Base-by-base conservation (phyloP, 352 stramenopile genomes). In the Phytophthora hybrid region DNA sequence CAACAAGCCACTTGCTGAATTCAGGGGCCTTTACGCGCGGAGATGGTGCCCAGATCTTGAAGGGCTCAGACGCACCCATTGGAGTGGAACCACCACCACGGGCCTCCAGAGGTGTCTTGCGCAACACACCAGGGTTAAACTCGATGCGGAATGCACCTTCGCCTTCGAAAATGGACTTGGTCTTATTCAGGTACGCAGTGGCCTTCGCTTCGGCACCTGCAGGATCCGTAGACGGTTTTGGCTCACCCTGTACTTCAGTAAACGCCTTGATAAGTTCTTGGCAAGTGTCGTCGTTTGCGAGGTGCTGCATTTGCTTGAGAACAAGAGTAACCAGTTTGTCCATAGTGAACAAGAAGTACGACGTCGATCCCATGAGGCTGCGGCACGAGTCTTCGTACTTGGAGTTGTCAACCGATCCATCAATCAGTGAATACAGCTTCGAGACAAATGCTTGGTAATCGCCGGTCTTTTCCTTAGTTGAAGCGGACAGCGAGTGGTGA, bases 301-400 rank as follows among this genome's bases (percentile, higher is more conserved):
- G 52, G 61, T 93, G 82, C 73, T 97, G 91, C 86, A 97, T 93
- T 63, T 98, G 92, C 79, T 97, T 97, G 41, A 96, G 82, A 52
- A 97, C 80, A 13, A 87, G 79, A 13, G 85, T 75, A 64, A 97
- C 88, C 31, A 98, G 78, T 68, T 97, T 97, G 69, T 98, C 93
- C 81, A 98, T 94, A 7, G 93, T 98, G 72, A 97, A 98, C 39
- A 98, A 65, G 51, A 97, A 95, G 69, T 97, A 98, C 4, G 91
- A 96, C 19, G 88, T 94, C 16, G 92, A 94, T 19, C 93, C 93
- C 87, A 98, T 95, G 16, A 97, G 81, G 34, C 84, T 92, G 49
- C 93, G 84, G 61, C 92, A 98, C 39, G 85, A 91, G 71, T 98
- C 93, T 71, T 98, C 93, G 58, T 95, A 95, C 82, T 94, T 93